These are phyloP conservation scores for Peronospora tabacina DNA, from an alignment of 352 stramenopile genomes.

Conservation along the genomic window DNA sequence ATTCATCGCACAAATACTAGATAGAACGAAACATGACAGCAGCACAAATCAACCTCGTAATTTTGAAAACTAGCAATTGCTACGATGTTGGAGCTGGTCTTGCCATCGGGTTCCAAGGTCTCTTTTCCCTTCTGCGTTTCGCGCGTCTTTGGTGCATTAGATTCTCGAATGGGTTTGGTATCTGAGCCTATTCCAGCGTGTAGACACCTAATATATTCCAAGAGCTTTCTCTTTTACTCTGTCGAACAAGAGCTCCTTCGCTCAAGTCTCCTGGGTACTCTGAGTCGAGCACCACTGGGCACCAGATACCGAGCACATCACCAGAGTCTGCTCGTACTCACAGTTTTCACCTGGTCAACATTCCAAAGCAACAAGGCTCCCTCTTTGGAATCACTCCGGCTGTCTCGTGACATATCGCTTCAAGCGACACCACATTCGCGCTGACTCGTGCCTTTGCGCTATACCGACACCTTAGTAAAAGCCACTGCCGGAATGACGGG, in stretches of 20 bases:
- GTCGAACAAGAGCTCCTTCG: background rate
- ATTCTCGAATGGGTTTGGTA: background rate
- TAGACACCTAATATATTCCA: background rate
- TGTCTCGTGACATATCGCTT: background rate
- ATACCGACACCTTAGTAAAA: constrained; percentile 52
- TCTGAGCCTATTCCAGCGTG: background rate
- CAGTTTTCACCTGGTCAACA: background rate
- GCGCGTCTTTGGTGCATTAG: background rate
- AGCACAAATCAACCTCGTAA: background rate
- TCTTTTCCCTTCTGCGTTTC: constrained; percentile 1
- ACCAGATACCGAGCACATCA: background rate
- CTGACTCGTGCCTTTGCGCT: constrained; percentile 2
- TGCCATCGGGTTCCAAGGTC: background rate
- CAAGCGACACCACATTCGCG: constrained; percentile 1
- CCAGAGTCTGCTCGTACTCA: background rate
- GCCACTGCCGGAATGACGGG: constrained; percentile 36
- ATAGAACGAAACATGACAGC: too few relatives aligned
- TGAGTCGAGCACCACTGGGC: background rate
- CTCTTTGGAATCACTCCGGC: background rate
- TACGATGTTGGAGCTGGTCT: constrained; percentile 2
- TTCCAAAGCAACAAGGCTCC: background rate
- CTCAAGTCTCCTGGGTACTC: too few relatives aligned
- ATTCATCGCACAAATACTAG: too few relatives aligned
- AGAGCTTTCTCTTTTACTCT: background rate
- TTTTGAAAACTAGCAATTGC: constrained; percentile 13